These are phyloP conservation scores for Flaveria ramosissima DNA, from an alignment of 129 eudicot genomes.

Conservation along the genomic window DNA sequence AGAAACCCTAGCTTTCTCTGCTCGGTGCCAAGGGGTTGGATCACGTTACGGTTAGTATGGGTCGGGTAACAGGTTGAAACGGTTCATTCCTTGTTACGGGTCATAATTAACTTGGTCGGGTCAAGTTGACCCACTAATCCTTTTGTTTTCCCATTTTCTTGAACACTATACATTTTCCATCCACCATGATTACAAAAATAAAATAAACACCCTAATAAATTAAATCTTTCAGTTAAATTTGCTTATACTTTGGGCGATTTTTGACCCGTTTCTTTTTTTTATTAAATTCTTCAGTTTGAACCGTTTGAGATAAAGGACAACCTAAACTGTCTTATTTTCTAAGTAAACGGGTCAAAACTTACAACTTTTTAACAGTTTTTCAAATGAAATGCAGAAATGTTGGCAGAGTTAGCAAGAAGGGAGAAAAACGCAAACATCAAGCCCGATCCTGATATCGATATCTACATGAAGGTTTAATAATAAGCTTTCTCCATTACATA, in stretches of 20 bases:
- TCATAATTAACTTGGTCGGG: not conserved
- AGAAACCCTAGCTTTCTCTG: slow-evolving; percentile 86
- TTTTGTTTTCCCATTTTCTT: not conserved
- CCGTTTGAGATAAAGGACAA: not conserved
- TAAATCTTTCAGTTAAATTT: not conserved
- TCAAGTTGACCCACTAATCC: not conserved
- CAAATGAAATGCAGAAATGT: slow-evolving; percentile 59
- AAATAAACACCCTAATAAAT: not conserved
- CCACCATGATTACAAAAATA: not conserved
- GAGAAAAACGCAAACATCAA: slow-evolving; percentile 83
- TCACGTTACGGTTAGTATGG: slow-evolving; percentile 70
- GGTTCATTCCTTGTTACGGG: not conserved
- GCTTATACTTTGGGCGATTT: not conserved
- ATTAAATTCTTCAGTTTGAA: not conserved
- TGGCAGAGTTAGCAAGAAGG: slow-evolving; percentile 79
- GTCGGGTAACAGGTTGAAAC: not conserved
- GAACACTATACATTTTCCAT: not conserved
- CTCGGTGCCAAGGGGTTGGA: slow-evolving; percentile 93
- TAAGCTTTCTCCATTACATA: not conserved
- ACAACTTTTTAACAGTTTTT: slow-evolving; percentile 2
- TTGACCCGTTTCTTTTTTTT: not conserved
- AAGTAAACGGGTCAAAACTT: not conserved
- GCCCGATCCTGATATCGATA: slow-evolving; percentile 86
- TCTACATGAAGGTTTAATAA: slow-evolving; percentile 73
- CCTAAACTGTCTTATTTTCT: not conserved